Conservation (phyloP, 768 basidiomycete species). For the Leccinum ochraceum region DNA sequence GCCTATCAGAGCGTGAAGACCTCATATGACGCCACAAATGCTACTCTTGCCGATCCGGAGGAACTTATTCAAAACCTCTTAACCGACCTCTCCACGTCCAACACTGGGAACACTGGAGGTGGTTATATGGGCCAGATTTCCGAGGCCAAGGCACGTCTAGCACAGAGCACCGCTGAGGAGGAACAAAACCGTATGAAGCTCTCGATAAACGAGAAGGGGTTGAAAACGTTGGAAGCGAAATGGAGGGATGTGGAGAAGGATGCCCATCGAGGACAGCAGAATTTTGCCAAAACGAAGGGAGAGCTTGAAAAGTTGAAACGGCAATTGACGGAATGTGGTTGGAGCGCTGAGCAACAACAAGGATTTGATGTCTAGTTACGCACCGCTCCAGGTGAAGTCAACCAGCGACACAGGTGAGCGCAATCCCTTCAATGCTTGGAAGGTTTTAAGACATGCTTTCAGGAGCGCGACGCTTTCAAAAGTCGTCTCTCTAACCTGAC, state of each 20-base stretch:
- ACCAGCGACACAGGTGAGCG: constrained; percentile 63
- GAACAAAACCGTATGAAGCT: constrained; percentile 80
- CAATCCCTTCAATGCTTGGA: neutral
- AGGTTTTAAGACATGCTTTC: constrained; percentile 8
- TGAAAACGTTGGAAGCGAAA: constrained; percentile 70
- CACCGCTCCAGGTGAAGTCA: constrained; percentile 54
- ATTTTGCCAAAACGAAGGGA: constrained; percentile 56
- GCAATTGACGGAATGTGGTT: constrained; percentile 61
- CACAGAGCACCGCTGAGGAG: constrained; percentile 80
- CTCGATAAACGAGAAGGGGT: constrained; percentile 73
- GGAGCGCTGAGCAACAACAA: constrained; percentile 75
- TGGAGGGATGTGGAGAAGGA: constrained; percentile 88
- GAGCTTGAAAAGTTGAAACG: constrained; percentile 58
- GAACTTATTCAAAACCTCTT: constrained; percentile 94
- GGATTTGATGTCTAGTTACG: constrained; percentile 51
- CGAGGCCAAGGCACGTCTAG: constrained; percentile 71
- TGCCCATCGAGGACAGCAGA: constrained; percentile 72
- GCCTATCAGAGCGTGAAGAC: constrained; percentile 67
- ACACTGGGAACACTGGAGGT: constrained; percentile 68
- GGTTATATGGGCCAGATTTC: constrained; percentile 98
- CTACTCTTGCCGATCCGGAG: constrained; percentile 71
- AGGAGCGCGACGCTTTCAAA: constrained; percentile 72
- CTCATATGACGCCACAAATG: constrained; percentile 59
- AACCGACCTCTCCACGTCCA: constrained; percentile 82
- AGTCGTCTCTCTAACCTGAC: constrained; percentile 69